phyloP scores from a whole-genome alignment of 306 rosid genomes.

The Quercus aquifolioides region DNA sequence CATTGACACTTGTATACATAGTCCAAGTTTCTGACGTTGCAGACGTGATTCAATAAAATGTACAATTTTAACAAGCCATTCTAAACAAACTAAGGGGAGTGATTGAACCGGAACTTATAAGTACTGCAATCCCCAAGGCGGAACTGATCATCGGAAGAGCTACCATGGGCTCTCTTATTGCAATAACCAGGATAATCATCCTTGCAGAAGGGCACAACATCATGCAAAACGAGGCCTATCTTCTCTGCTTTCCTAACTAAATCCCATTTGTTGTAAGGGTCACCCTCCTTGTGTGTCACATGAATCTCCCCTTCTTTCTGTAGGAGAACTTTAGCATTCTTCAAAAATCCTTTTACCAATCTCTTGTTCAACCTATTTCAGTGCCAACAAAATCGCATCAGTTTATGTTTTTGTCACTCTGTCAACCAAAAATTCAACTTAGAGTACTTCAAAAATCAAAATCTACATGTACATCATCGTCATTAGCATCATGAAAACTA shows the following conservation, averaged over 20 bases:
- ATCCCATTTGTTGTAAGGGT: constrained; percentile 73
- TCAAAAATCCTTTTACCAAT: constrained; percentile 60
- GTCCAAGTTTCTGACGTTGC: no score
- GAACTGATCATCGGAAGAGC: constrained; percentile 43
- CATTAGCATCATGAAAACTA: no score
- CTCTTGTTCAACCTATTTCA: constrained; percentile 67
- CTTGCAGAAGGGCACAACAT: constrained; percentile 44
- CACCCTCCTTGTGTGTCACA: constrained; percentile 69
- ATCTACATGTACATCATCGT: background rate
- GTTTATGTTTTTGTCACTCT: background rate
- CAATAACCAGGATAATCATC: constrained; percentile 64
- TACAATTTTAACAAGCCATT: background rate
- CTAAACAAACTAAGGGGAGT: constrained; percentile 3
- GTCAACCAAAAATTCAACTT: no score
- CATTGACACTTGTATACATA: no score
- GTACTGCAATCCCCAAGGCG: constrained; percentile 51
- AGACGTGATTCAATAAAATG: constrained; percentile 10
- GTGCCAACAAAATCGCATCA: constrained; percentile 11
- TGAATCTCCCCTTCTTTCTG: constrained; percentile 74
- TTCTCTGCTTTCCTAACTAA: constrained; percentile 56
- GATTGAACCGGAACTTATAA: constrained; percentile 54
- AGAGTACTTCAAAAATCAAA: background rate
- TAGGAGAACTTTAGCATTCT: constrained; percentile 51
- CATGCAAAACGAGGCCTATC: constrained; percentile 43
- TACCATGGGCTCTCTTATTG: constrained; percentile 80